Conservation (phyloP, 202 grass and related monocot genomes). For the Panicum hallii region DNA sequence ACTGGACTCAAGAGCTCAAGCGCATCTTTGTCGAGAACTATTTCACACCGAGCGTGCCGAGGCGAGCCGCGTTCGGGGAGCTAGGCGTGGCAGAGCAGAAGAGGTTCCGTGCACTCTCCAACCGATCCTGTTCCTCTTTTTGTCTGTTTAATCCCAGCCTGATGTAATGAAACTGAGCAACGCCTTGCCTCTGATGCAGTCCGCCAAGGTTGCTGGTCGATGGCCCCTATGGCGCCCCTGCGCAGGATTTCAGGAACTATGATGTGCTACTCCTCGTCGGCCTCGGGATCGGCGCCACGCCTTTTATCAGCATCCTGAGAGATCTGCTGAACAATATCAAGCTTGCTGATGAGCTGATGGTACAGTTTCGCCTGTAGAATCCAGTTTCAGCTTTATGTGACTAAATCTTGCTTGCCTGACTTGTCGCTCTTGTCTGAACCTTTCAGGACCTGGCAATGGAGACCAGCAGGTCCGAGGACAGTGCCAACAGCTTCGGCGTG, state of each 20-base stretch:
- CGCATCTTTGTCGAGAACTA: conserved; percentile 69
- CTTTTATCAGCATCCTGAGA: conserved; percentile 96
- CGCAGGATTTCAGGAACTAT: conserved; percentile 94
- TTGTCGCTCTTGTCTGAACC: conserved; percentile 23
- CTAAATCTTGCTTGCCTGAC: not conserved
- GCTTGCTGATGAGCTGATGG: conserved; percentile 92
- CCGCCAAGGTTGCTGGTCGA: conserved; percentile 86
- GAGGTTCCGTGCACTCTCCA: conserved; percentile 53
- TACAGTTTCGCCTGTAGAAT: conserved; percentile 29
- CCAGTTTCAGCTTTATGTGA: conserved; percentile 10
- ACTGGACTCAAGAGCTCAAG: conserved; percentile 87
- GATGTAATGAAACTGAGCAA: conserved; percentile 32
- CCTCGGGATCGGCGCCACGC: conserved; percentile 88
- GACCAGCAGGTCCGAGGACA: conserved; percentile 82
- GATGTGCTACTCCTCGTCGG: conserved; percentile 89
- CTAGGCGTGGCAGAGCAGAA: conserved; percentile 49
- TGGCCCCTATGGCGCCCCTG: conserved; percentile 85
- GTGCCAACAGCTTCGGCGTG: conserved; percentile 63
- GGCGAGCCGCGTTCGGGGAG: conserved; percentile 56
- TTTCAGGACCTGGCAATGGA: conserved; percentile 89
- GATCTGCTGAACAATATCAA: conserved; percentile 97
- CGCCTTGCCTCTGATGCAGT: conserved; percentile 49
- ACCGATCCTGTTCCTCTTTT: conserved; percentile 1
- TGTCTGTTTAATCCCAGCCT: not conserved
- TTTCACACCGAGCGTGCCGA: conserved; percentile 50